phyloP scores from a whole-genome alignment of 108 stramenopile genomes.

The Asterionellopsis glacialis region DNA sequence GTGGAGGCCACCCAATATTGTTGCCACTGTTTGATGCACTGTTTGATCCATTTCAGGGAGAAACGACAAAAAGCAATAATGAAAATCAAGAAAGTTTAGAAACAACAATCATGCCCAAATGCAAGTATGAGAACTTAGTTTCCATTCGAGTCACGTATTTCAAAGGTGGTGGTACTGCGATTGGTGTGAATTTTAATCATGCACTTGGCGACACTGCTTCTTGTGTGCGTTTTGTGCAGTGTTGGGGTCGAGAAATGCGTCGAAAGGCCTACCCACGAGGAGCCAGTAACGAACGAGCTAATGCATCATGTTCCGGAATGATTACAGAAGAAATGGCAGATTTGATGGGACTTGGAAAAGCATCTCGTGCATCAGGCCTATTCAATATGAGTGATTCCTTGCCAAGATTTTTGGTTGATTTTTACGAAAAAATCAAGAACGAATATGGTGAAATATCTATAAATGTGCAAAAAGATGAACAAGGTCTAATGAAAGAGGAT shows the following conservation, averaged over 20 bases:
- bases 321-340: constrained; percentile 14
- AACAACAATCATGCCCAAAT: neutral
- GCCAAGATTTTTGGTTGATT: no score
- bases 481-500: neutral
- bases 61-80: neutral
- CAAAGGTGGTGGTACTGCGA: constrained; percentile 6
- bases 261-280: constrained; percentile 10
- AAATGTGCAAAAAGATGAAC: neutral
- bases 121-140: constrained; percentile 1
- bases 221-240: constrained; percentile 12
- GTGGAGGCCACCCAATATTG: constrained; percentile 8
- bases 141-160: constrained; percentile 7
- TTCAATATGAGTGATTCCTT: neutral
- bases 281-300: constrained; percentile 18
- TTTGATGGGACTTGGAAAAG: constrained; percentile 7
- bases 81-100: neutral
- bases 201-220: constrained; percentile 13
- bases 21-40: constrained; percentile 12
- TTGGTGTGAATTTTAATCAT: constrained; percentile 8
- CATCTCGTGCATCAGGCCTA: neutral
- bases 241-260: constrained; percentile 21
- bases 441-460: neutral
- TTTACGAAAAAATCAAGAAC: no score
- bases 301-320: constrained; percentile 27
- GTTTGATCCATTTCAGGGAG: neutral